phyloP scores from a whole-genome alignment of 352 stramenopile genomes.

The Phytophthora cactorum region DNA sequence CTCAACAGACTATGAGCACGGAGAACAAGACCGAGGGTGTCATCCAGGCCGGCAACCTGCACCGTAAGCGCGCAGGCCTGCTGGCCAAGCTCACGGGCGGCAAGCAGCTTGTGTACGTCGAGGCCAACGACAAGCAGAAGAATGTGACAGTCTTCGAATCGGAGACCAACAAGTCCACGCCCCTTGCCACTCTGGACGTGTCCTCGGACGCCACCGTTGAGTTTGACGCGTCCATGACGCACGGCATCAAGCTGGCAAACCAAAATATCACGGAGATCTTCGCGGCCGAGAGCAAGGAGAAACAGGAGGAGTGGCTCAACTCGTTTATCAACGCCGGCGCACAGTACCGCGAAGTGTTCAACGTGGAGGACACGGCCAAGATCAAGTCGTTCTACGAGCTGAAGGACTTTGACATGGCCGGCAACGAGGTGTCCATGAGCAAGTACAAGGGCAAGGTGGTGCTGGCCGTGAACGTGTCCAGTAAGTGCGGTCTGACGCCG shows the following conservation, averaged over 20 bases:
- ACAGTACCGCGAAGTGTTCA: conserved; percentile 54
- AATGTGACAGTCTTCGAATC: conserved; percentile 55
- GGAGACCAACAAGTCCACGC: conserved; percentile 36
- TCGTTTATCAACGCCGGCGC: conserved; percentile 58
- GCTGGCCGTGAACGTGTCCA: conserved; percentile 85
- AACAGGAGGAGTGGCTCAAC: conserved; percentile 59
- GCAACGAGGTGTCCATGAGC: conserved; percentile 70
- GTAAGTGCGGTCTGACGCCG: conserved; percentile 83
- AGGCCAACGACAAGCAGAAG: conserved; percentile 53
- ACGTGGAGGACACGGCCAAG: conserved; percentile 34
- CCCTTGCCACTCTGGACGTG: conserved; percentile 32
- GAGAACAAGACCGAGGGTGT: conserved; percentile 35
- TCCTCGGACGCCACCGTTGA: conserved; percentile 40
- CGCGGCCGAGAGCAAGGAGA: conserved; percentile 40
- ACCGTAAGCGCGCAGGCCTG: conserved; percentile 31
- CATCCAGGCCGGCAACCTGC: conserved; percentile 39
- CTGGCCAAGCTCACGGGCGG: conserved; percentile 37
- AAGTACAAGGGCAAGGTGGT: conserved; percentile 75
- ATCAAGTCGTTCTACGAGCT: conserved; percentile 81
- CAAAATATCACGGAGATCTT: conserved; percentile 40
- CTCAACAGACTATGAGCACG: conserved; percentile 14
- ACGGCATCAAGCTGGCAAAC: conserved; percentile 57
- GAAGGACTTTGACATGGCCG: conserved; percentile 76
- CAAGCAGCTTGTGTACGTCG: conserved; percentile 41
- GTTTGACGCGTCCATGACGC: conserved; percentile 34